Base-by-base conservation (phyloP, 1,139 yeast genomes). In the Kodamaea alishanica region DNA sequence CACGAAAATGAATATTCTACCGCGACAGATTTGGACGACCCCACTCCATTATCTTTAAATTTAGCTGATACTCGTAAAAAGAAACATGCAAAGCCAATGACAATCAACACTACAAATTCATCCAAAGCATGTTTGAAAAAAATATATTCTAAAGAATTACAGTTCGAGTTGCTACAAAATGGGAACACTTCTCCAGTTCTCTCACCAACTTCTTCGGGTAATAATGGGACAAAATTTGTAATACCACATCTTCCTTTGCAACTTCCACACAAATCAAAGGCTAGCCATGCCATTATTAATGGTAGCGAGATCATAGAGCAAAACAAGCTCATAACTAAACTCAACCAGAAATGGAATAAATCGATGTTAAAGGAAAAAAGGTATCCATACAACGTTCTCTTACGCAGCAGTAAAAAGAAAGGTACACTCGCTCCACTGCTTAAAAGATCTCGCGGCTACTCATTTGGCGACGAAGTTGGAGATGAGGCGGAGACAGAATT, bases 341-440 rank as follows among this genome's bases (percentile, higher is more conserved):
- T 67, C 35, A 68, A 67, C 44, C 58, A 61, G 31, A 64, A 61
- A 41, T 66, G 73, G 74, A 67, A 65, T 47, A 60, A 59, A 43
- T 44, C 58, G 6, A 42, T 46, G 37, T 20, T 36, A 22, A 39
- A 39, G 24, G 45, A 37, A 8, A 37, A 33, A 24, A 37, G 37
- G 35, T 38, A 30, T 15, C 30, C 30, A 11, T 15, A 27, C 12
- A 27, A 27, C 23, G 24, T 24, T 12, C 6, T 23, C 9, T 6
- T 23, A 6, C 20, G 20, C 20, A 15, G 20, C 20, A 23, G n/a
- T 20, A 31, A 31, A 8, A 20, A 23, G 6, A 31, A 23, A 8
- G 30, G 30, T 8, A 27, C 10, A 6, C 22, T 24, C 10, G n/a
- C 11, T 12, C 34, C 34, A 8, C 36, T 29, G 32, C 32, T 35